Conservation (phyloP, 2,329 filamentous ascomycete species). For the Fusarium nodosum region DNA sequence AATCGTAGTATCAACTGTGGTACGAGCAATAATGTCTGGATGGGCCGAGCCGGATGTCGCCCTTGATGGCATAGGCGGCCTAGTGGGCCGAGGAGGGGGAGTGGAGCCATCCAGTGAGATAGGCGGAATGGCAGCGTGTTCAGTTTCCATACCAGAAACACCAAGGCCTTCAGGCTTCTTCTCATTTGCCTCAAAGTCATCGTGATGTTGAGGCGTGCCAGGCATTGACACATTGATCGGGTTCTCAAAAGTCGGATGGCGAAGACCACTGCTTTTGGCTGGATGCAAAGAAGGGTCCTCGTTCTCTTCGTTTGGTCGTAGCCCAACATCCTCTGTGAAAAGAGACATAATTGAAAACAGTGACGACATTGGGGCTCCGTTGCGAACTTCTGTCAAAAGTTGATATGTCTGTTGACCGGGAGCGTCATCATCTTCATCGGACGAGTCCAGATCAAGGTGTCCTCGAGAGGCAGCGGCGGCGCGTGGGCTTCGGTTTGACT, state of each 20-base stretch:
- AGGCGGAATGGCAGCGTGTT: slow-evolving; percentile 74
- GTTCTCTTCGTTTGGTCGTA: slow-evolving; percentile 81
- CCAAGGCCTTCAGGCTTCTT: slow-evolving; percentile 36
- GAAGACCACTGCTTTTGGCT: slow-evolving; percentile 48
- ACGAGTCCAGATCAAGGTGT: slow-evolving; percentile 55
- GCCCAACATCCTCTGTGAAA: slow-evolving; percentile 93
- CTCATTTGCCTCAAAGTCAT: slow-evolving; percentile 30
- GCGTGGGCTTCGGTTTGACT: slow-evolving; percentile 75
- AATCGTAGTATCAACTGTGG: slow-evolving; percentile 96
- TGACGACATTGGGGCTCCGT: slow-evolving; percentile 98
- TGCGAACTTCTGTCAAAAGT: slow-evolving; percentile 95
- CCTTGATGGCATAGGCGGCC: slow-evolving; percentile 60
- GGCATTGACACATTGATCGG: slow-evolving; percentile 54
- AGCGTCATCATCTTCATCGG: slow-evolving; percentile 76
- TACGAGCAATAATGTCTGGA: slow-evolving; percentile 96
- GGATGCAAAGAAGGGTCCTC: slow-evolving; percentile 57
- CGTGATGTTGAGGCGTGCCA: slow-evolving; percentile 57
- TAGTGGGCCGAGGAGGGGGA: slow-evolving; percentile 46
- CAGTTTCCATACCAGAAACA: slow-evolving; percentile 30
- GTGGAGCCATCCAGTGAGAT: slow-evolving; percentile 74
- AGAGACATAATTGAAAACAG: slow-evolving; percentile 96
- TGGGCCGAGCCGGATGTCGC: slow-evolving; percentile 81
- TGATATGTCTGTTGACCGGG: slow-evolving; percentile 88
- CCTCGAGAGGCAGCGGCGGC: slow-evolving; percentile 49
- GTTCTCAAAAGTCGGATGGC: slow-evolving; percentile 50